Percentiles rank a stretch among this genome's conserved stretches.
These are phyloP conservation scores for Eucalyptus microcorys DNA, from an alignment of 345 rosid species.

Conservation along the genomic window DNA sequence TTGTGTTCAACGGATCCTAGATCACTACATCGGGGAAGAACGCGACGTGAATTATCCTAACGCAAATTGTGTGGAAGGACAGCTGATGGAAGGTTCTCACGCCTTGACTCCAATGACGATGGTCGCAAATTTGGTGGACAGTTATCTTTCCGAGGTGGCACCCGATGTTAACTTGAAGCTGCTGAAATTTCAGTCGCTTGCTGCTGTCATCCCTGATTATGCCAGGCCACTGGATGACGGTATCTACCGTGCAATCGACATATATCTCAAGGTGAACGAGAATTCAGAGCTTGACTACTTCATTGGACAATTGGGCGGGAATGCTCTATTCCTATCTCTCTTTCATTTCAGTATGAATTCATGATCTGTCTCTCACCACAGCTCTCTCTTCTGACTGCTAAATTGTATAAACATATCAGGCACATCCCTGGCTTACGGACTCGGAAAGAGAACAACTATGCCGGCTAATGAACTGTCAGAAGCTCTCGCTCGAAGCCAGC, in stretches of 20 bases:
- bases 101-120: constrained; percentile 37
- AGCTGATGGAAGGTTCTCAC: constrained; percentile 34
- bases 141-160: constrained; percentile 87
- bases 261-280: constrained; percentile 63
- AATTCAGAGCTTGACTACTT: background rate
- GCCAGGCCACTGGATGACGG: constrained; percentile 79
- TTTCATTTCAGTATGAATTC: background rate
- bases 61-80: constrained; percentile 16
- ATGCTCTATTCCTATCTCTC: background rate
- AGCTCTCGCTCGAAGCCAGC: constrained; percentile 83
- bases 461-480: constrained; percentile 77
- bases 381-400: background rate
- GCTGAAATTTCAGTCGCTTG: constrained; percentile 60
- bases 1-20: constrained; percentile 76
- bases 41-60: constrained; percentile 10
- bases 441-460: constrained; percentile 71
- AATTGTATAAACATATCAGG: constrained; percentile 18
- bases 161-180: constrained; percentile 77
- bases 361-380: background rate
- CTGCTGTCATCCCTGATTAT: constrained; percentile 58
- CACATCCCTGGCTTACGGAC: constrained; percentile 86
- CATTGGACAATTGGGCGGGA: background rate
- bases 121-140: constrained; percentile 77
- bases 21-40: constrained; percentile 48
- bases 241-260: constrained; percentile 80